These are phyloP conservation scores for Schrenkiella parvula DNA, from an alignment of 345 rosid species.

Conservation along the genomic window DNA sequence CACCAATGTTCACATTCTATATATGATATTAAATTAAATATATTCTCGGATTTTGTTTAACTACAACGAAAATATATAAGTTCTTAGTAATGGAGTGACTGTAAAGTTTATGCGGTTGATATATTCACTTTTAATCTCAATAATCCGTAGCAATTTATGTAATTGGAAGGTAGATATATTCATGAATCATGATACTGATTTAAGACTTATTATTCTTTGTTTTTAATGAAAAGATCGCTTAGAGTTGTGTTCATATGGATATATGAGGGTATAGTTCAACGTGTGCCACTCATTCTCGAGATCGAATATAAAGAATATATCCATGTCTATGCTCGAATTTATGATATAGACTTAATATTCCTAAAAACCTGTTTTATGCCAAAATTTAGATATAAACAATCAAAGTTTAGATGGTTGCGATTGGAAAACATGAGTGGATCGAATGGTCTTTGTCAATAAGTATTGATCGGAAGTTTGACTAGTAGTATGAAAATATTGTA, in stretches of 20 bases:
- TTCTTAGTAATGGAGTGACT: conserved; percentile 29
- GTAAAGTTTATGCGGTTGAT: conserved; percentile 26
- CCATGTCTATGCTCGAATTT: conserved; percentile 14
- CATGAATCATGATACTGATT: background rate
- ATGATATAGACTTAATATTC: conserved; percentile 11
- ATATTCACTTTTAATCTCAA: conserved; percentile 17
- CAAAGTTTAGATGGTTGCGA: background rate
- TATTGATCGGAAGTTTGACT: conserved; percentile 23
- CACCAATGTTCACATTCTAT: background rate
- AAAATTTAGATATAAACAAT: background rate
- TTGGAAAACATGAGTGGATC: conserved; percentile 22
- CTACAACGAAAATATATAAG: conserved; percentile 6
- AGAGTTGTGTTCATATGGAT: conserved; percentile 9
- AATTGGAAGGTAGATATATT: background rate
- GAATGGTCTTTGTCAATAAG: conserved; percentile 16
- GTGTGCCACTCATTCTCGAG: conserved; percentile 23
- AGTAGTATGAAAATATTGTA: conserved; percentile 9
- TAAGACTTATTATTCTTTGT: background rate
- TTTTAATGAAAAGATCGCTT: background rate
- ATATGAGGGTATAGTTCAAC: conserved; percentile 16
- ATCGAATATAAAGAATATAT: conserved; percentile 17
- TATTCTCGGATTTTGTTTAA: conserved; percentile 6
- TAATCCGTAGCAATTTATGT: conserved; percentile 12
- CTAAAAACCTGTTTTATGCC: background rate
- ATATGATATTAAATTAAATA: background rate